A percentile compares a stretch with the other conserved stretches of the same genome.
Evolutionary conservation across 306 rosid species (phyloP).

Genomic region (Vigna reflexopilosa): DNA sequence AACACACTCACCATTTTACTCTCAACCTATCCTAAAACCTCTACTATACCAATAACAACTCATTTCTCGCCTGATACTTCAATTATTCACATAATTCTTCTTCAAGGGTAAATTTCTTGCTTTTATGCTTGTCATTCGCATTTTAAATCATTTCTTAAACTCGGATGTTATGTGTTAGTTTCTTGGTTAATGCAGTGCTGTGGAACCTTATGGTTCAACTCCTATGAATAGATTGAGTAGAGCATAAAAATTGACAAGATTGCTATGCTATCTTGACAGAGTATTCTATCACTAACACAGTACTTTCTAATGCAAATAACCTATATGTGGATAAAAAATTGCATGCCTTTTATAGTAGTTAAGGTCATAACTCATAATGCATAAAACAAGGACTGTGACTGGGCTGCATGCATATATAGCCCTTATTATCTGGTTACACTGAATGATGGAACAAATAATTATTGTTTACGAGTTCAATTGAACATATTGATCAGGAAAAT

Average conservation of each 20-base stretch:
- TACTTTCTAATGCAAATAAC: conserved; percentile 34
- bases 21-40: conserved; percentile 38
- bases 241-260: conserved; percentile 33
- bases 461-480: conserved; percentile 6
- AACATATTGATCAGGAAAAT: conserved; percentile 53
- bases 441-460: conserved; percentile 26
- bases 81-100: conserved; percentile 34
- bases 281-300: conserved; percentile 28
- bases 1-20: conserved; percentile 56
- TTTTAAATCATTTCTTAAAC: conserved; percentile 21
- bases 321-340: conserved; percentile 17
- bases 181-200: conserved; percentile 26
- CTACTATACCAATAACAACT: conserved; percentile 37
- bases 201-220: conserved; percentile 33
- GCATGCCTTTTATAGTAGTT: conserved; percentile 35
- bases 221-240: conserved; percentile 1
- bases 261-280: conserved; percentile 22
- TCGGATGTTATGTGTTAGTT: conserved; percentile 26
- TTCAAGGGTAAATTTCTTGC: conserved; percentile 54
- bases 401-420: conserved; percentile 31
- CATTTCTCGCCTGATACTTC: conserved; percentile 36
- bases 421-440: conserved; percentile 11
- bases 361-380: conserved; percentile 1
- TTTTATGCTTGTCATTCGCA: conserved; percentile 35
- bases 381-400: conserved; percentile 25